phyloP scores from a whole-genome alignment of 1,284 basidiomycete genomes.

The Malassezia slooffiae region DNA sequence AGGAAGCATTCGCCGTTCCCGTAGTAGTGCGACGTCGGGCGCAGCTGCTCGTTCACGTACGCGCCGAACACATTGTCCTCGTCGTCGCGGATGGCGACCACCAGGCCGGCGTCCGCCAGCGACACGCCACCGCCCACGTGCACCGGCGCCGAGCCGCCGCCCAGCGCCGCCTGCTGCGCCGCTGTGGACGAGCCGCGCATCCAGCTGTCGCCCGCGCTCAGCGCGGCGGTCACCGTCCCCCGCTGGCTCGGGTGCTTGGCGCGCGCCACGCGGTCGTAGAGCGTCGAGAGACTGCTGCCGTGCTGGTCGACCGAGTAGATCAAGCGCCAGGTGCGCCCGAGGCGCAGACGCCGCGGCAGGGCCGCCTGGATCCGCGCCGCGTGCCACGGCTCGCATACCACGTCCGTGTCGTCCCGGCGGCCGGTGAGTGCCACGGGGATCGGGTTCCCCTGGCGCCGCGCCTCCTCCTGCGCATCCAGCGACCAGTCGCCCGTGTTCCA shows the following conservation, averaged over 20 bases:
- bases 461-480: conserved; percentile 18
- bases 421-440: conserved; percentile 30
- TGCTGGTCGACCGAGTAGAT: conserved; percentile 91
- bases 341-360: conserved; percentile 66
- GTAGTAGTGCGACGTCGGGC: conserved; percentile 36
- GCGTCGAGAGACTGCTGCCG: conserved; percentile 78
- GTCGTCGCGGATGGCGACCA: conserved; percentile 35
- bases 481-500: conserved; percentile 44
- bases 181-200: conserved; percentile 27
- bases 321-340: conserved; percentile 70
- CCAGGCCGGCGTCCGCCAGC: conserved; percentile 30
- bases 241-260: conserved; percentile 19
- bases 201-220: conserved; percentile 24
- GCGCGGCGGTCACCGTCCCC: conserved; percentile 8
- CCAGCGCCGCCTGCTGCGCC: conserved; percentile 23
- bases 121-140: conserved; percentile 22
- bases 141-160: neutral
- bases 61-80: conserved; percentile 42
- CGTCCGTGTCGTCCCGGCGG: conserved; percentile 32
- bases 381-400: conserved; percentile 28
- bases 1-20: conserved; percentile 38
- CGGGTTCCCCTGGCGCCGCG: conserved; percentile 4
- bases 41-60: conserved; percentile 38
- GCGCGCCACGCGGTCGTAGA: conserved; percentile 48
- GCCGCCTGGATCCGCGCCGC: conserved; percentile 32